These are phyloP conservation scores for Leucaena leucocephala DNA, from an alignment of 306 rosid genomes.

Conservation along the genomic window DNA sequence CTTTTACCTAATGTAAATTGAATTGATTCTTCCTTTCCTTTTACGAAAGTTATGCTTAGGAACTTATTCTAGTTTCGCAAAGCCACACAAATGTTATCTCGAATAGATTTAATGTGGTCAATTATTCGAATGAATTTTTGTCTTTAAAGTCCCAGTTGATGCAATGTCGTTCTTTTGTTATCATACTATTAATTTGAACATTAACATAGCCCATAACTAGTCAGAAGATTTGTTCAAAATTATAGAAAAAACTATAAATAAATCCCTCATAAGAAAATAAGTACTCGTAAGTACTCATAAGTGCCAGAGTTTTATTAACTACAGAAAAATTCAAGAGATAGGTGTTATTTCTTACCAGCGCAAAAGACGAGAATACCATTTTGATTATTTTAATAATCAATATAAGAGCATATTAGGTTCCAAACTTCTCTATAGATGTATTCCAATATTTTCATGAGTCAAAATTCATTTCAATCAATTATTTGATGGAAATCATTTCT, in stretches of 20 bases:
- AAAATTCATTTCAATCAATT: background rate
- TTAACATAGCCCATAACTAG: too few species aligned
- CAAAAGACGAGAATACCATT: too few species aligned
- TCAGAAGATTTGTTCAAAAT: too few species aligned
- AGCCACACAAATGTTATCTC: background rate
- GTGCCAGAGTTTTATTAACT: too few species aligned
- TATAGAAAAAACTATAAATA: too few species aligned
- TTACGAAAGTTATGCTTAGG: background rate
- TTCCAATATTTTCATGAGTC: background rate
- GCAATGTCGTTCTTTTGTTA: too few species aligned
- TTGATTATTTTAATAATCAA: background rate
- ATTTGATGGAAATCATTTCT: background rate
- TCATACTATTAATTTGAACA: too few species aligned
- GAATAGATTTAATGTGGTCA: background rate
- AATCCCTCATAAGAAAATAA: too few species aligned
- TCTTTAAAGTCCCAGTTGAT: too few species aligned
- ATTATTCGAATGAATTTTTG: background rate
- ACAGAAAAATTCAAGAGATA: too few species aligned
- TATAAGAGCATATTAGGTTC: background rate
- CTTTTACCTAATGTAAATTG: background rate
- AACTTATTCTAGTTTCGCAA: background rate
- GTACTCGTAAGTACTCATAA: too few species aligned
- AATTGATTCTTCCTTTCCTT: background rate
- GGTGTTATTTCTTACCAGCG: too few species aligned
- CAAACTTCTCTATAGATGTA: background rate